Percentiles rank a stretch among this genome's conserved stretches.
These are phyloP conservation scores for Xylaria sp. DNA, from an alignment of 2,329 filamentous ascomycete species.

Conservation along the genomic window DNA sequence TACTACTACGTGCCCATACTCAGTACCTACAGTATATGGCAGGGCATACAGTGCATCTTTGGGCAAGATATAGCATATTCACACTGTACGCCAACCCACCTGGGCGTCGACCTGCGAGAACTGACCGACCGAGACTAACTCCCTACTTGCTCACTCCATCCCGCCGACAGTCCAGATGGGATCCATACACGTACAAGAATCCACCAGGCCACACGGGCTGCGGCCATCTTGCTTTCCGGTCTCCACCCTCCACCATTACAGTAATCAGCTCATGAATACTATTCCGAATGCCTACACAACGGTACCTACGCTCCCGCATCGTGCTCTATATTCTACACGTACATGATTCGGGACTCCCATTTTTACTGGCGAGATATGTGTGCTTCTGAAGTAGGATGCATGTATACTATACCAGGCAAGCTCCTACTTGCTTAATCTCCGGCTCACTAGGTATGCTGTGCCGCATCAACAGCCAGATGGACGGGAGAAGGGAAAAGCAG, in stretches of 20 bases:
- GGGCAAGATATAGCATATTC: too few relatives aligned
- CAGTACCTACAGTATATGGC: neutral
- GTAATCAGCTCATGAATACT: constrained; percentile 34
- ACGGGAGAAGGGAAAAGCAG: constrained; percentile 18
- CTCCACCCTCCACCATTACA: constrained; percentile 38
- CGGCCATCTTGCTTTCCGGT: constrained; percentile 38
- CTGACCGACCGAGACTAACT: constrained; percentile 27
- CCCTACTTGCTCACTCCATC: neutral
- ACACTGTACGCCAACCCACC: constrained; percentile 16
- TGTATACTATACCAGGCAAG: constrained; percentile 8
- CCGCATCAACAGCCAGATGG: constrained; percentile 6
- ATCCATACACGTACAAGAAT: constrained; percentile 20
- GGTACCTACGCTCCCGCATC: constrained; percentile 7
- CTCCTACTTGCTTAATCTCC: constrained; percentile 13
- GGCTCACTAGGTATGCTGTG: neutral
- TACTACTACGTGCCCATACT: too few relatives aligned
- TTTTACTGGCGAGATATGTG: constrained; percentile 22
- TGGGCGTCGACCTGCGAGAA: constrained; percentile 7
- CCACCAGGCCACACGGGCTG: constrained; percentile 41
- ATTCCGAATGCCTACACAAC: constrained; percentile 17
- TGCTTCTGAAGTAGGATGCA: constrained; percentile 22
- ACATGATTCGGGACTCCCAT: constrained; percentile 16
- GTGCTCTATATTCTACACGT: neutral
- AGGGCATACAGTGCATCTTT: neutral
- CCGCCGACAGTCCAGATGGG: constrained; percentile 10